Evolutionary conservation across 495 filamentous ascomycete species (phyloP).

Genomic region (Podospora bellae-mahoneyi): DNA sequence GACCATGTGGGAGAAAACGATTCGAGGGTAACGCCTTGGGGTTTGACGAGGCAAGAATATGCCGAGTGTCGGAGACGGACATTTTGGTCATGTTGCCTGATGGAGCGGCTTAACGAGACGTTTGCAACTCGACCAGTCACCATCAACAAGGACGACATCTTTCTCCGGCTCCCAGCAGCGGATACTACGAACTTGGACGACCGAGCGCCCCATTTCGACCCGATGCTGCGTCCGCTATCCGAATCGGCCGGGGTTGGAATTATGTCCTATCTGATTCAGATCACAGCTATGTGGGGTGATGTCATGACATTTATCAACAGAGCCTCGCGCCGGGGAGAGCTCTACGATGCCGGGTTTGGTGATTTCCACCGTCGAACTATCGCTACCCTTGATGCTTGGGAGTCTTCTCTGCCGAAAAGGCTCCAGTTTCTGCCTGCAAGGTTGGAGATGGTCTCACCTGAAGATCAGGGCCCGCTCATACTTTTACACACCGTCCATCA

Average conservation of each 20-base stretch:
- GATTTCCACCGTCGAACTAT: slow-evolving; percentile 50
- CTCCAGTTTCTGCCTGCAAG: slow-evolving; percentile 17
- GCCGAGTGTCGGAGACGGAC: slow-evolving; percentile 64
- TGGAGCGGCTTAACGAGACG: slow-evolving; percentile 60
- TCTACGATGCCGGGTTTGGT: slow-evolving; percentile 37
- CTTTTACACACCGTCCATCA: not conserved
- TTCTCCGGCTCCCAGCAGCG: slow-evolving; percentile 57
- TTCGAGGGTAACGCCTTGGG: slow-evolving; percentile 44
- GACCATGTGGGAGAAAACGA: not conserved
- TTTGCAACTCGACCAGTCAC: slow-evolving; percentile 47
- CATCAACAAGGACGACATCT: slow-evolving; percentile 54
- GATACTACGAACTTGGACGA: slow-evolving; percentile 38
- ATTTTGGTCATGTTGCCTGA: slow-evolving; percentile 63
- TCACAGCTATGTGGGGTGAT: slow-evolving; percentile 63
- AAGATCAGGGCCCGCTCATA: not conserved
- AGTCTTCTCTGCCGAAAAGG: slow-evolving; percentile 43
- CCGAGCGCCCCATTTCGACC: not conserved
- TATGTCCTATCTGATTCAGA: slow-evolving; percentile 59
- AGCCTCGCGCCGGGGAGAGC: not conserved
- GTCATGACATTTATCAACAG: slow-evolving; percentile 56
- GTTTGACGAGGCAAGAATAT: slow-evolving; percentile 53
- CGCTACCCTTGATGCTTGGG: slow-evolving; percentile 51
- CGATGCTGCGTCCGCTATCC: slow-evolving; percentile 56
- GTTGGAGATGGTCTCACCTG: not conserved
- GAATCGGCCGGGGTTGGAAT: slow-evolving; percentile 48